Evolutionary conservation across 2,329 filamentous ascomycete species (phyloP), one percentile per base, ranked within the genome.

Genomic region (Didymella sp.): DNA sequence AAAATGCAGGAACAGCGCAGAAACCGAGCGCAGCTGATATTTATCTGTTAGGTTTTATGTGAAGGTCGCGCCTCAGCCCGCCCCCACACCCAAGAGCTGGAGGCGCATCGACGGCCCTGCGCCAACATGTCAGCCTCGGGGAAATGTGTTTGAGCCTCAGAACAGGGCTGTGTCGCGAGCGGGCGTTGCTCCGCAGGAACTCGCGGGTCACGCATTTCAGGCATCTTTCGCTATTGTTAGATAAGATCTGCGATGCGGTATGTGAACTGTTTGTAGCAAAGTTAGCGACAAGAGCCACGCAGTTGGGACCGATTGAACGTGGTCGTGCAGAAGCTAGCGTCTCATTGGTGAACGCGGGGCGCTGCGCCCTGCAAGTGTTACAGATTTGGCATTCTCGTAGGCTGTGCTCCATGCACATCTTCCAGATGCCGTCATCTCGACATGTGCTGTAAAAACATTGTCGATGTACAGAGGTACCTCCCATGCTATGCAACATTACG

Each of bases 111-210:
- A 13, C n/a, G 19, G 35, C 33, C 15, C 42, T 30, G 27, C 47
- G 45, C 22, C 35, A 22, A 35, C 35, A 51, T 38, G 48, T 48
- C 48, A 57, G 48, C 48, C 48, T 57, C 19, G n/a, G 22, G 25
- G 15, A n/a, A n/a, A 31, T n/a, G 22, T 27, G 43, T 48, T 51
- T 48, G 43, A 57, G 43, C 48, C 54, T 51, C 54, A 57, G 15
- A 43, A 38, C 22, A 47, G 43, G 54, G 54, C 54, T 51, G 38
- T 57, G 54, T 43, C 37, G 37, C 35, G 38, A 44, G 24, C 48
- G 19, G 37, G 28, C 28, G 22, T 47, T 37, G 27, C 47, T 51
- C 42, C 28, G 53, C 35, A 28, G 37, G 28, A 28, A 17, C 4
- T 38, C 35, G 35, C 35, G 19, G 35, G 13, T 38, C 4, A 13